Conservation (phyloP, 495 filamentous ascomycete species). For the Rostrohypoxylon terebratum region DNA sequence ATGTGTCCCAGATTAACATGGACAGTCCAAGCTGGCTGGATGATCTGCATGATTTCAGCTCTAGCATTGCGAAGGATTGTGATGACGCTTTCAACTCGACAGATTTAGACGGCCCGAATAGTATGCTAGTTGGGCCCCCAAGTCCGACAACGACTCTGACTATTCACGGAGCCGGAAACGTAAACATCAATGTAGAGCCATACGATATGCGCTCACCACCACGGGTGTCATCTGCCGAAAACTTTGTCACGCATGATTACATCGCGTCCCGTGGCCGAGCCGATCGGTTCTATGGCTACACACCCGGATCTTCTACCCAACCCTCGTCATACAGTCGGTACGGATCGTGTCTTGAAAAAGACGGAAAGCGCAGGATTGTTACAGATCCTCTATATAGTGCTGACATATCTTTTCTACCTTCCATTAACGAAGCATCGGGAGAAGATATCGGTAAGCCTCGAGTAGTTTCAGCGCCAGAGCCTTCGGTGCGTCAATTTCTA, state of each 20-base stretch:
- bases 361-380: slow-evolving; percentile 56
- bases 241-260: slow-evolving; percentile 56
- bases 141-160: slow-evolving; percentile 18
- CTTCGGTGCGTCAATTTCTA: slow-evolving; percentile 31
- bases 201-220: slow-evolving; percentile 61
- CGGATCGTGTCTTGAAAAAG: slow-evolving; percentile 21
- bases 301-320: background rate
- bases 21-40: slow-evolving; percentile 57
- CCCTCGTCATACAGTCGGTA: slow-evolving; percentile 18
- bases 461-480: slow-evolving; percentile 46
- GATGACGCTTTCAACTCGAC: slow-evolving; percentile 82
- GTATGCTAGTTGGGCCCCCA: slow-evolving; percentile 6
- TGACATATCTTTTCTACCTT: slow-evolving; percentile 59
- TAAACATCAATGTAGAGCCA: slow-evolving; percentile 18
- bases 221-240: slow-evolving; percentile 64
- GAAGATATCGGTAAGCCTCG: slow-evolving; percentile 54
- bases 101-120: background rate
- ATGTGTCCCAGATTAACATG: slow-evolving; percentile 22
- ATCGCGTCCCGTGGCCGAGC: slow-evolving; percentile 24
- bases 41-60: slow-evolving; percentile 62
- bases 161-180: slow-evolving; percentile 26
- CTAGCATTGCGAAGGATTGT: slow-evolving; percentile 62
- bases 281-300: slow-evolving; percentile 2
- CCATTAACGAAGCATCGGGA: slow-evolving; percentile 61
- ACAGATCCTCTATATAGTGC: slow-evolving; percentile 66